These are phyloP conservation scores for Starmerella bacillaris DNA, from an alignment of 805 yeast species.

Conservation along the genomic window DNA sequence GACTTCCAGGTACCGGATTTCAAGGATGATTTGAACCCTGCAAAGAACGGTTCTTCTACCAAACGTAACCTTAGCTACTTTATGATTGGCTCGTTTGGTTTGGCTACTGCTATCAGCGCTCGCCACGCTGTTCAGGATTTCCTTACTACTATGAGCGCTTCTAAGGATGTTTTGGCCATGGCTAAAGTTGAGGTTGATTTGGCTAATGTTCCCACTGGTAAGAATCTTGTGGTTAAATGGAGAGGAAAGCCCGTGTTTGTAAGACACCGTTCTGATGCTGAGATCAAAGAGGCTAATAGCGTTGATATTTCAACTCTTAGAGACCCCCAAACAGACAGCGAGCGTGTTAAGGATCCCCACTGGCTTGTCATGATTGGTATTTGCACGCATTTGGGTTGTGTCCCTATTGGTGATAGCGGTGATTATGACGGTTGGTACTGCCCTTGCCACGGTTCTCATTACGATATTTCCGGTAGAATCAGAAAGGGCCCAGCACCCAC, in stretches of 20 bases:
- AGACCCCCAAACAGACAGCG: slow-evolving; percentile 86
- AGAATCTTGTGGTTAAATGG: slow-evolving; percentile 97
- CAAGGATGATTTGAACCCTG: slow-evolving; percentile 54
- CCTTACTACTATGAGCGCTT: slow-evolving; percentile 85
- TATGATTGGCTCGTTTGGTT: slow-evolving; percentile 92
- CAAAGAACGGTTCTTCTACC: slow-evolving; percentile 46
- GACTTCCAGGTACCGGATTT: slow-evolving; percentile 85
- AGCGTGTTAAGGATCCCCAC: slow-evolving; percentile 91
- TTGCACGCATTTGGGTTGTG: slow-evolving; percentile 99
- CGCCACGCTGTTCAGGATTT: slow-evolving; percentile 86
- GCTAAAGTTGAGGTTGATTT: slow-evolving; percentile 97
- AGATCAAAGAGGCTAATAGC: slow-evolving; percentile 82
- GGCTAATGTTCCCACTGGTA: slow-evolving; percentile 87
- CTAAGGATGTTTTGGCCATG: slow-evolving; percentile 97
- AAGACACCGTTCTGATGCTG: slow-evolving; percentile 91
- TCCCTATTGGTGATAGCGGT: slow-evolving; percentile 99
- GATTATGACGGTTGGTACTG: slow-evolving; percentile 99
- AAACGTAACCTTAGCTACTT: slow-evolving; percentile 82
- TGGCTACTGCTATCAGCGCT: slow-evolving; percentile 83
- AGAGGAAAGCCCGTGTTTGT: slow-evolving; percentile 99
- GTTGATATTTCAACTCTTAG: slow-evolving; percentile 64
- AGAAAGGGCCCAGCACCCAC: slow-evolving; percentile 99
- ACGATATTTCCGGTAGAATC: slow-evolving; percentile 98
- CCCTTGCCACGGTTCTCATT: slow-evolving; percentile 99
- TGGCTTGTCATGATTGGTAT: slow-evolving; percentile 99